Conservation (phyloP, 306 rosid species). For the Boehmeria nivea region DNA sequence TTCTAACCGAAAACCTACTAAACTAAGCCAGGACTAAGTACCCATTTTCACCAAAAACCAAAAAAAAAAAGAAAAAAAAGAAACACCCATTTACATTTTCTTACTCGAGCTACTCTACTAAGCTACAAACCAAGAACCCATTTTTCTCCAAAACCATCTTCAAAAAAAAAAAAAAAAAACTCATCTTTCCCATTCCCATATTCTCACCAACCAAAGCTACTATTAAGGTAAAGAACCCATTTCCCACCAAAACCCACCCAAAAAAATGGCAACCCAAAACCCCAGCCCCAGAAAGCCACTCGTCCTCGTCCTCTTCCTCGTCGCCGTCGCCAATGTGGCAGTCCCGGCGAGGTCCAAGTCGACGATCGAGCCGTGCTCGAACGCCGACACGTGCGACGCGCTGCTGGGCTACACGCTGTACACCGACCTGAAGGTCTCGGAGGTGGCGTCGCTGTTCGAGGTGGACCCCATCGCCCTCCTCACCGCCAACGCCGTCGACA, state of each 20-base stretch:
- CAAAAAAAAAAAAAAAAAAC: conserved; percentile 12
- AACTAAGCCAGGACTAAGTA: too few relatives aligned
- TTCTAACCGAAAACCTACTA: too few relatives aligned
- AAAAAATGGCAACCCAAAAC: not conserved
- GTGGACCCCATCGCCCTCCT: conserved; percentile 79
- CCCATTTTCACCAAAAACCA: too few relatives aligned
- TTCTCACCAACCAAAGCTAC: too few relatives aligned
- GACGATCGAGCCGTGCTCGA: conserved; percentile 94
- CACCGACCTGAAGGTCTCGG: conserved; percentile 94
- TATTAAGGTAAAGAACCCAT: not conserved
- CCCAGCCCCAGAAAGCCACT: not conserved
- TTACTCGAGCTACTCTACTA: too few relatives aligned
- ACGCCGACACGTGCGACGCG: conserved; percentile 80
- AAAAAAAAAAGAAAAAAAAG: too few relatives aligned
- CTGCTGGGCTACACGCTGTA: conserved; percentile 82
- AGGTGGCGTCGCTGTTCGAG: conserved; percentile 84
- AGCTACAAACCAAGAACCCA: too few relatives aligned
- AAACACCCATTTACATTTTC: too few relatives aligned
- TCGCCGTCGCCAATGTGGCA: conserved; percentile 23
- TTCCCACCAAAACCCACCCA: not conserved
- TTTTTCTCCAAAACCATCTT: too few relatives aligned
- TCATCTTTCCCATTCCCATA: too few relatives aligned
- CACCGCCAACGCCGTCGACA: conserved; percentile 85
- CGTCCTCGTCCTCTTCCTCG: conserved; percentile 10
- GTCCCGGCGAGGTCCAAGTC: conserved; percentile 49